These are phyloP conservation scores for Gossypium rotundifolium DNA, from an alignment of 345 rosid genomes.

Conservation along the genomic window DNA sequence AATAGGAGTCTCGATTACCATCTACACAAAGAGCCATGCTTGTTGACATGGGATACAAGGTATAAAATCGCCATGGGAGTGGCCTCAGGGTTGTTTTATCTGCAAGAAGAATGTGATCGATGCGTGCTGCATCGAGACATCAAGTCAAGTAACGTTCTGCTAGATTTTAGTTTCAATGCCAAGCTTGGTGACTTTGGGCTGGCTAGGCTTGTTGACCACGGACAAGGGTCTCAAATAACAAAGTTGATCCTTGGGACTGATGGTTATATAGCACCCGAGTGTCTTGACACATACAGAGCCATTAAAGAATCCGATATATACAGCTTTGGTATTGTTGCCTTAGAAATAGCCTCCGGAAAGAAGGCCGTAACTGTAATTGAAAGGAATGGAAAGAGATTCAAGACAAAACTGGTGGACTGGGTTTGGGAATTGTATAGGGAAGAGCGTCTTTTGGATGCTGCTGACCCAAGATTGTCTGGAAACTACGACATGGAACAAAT, in stretches of 20 bases:
- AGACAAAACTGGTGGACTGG: conserved; percentile 43
- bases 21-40: conserved; percentile 30
- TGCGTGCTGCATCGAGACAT: conserved; percentile 60
- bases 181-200: conserved; percentile 68
- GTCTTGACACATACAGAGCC: conserved; percentile 33
- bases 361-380: conserved; percentile 19
- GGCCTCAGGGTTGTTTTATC: conserved; percentile 44
- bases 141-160: conserved; percentile 56
- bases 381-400: not conserved
- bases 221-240: conserved; percentile 33
- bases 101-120: conserved; percentile 63
- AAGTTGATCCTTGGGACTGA: conserved; percentile 37
- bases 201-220: conserved; percentile 47
- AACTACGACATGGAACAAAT: conserved; percentile 31
- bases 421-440: conserved; percentile 40
- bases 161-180: conserved; percentile 48
- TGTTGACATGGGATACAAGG: conserved; percentile 39
- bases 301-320: conserved; percentile 43
- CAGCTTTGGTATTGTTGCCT: conserved; percentile 36
- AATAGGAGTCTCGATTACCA: conserved; percentile 56
- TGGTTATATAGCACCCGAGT: conserved; percentile 50
- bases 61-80: conserved; percentile 39
- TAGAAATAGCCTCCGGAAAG: conserved; percentile 36
- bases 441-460: conserved; percentile 2
- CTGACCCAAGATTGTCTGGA: conserved; percentile 11